Conservation (phyloP, 208 protist species). For the Leishmania tropica region DNA sequence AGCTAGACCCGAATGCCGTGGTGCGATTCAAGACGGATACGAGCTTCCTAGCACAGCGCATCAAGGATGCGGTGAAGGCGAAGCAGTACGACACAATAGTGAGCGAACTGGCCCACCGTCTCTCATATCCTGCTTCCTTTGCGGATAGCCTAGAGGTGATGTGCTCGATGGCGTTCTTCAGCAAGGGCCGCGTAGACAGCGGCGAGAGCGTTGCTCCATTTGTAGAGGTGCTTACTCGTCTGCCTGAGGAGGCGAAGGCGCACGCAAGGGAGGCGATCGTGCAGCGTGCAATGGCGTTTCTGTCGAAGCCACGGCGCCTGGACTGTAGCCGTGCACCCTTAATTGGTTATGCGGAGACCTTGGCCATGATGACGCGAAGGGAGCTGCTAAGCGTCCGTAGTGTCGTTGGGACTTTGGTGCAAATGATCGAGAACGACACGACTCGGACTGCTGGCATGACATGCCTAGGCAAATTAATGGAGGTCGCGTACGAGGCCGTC, state of each 20-base stretch:
- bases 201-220: conserved; percentile 67
- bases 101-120: conserved; percentile 58
- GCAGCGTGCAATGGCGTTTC: conserved; percentile 64
- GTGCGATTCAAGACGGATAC: conserved; percentile 76
- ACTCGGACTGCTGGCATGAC: conserved; percentile 86
- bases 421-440: conserved; percentile 74
- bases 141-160: conserved; percentile 70
- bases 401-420: conserved; percentile 54
- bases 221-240: conserved; percentile 53
- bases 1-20: conserved; percentile 30
- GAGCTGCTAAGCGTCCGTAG: conserved; percentile 74
- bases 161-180: conserved; percentile 74
- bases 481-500: conserved; percentile 67
- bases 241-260: conserved; percentile 48
- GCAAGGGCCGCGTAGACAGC: conserved; percentile 51
- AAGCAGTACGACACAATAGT: conserved; percentile 60
- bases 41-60: conserved; percentile 41
- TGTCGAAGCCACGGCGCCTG: conserved; percentile 67
- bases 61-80: conserved; percentile 55
- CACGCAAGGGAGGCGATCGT: conserved; percentile 69
- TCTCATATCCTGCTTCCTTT: conserved; percentile 45
- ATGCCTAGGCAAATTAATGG: conserved; percentile 84
- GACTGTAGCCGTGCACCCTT: conserved; percentile 77
- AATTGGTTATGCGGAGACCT: conserved; percentile 80
- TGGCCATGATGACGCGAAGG: conserved; percentile 67